A percentile compares a stretch with the other conserved stretches of the same genome.
phyloP scores from a whole-genome alignment of 106 monocot species.

The Dioscorea alata region DNA sequence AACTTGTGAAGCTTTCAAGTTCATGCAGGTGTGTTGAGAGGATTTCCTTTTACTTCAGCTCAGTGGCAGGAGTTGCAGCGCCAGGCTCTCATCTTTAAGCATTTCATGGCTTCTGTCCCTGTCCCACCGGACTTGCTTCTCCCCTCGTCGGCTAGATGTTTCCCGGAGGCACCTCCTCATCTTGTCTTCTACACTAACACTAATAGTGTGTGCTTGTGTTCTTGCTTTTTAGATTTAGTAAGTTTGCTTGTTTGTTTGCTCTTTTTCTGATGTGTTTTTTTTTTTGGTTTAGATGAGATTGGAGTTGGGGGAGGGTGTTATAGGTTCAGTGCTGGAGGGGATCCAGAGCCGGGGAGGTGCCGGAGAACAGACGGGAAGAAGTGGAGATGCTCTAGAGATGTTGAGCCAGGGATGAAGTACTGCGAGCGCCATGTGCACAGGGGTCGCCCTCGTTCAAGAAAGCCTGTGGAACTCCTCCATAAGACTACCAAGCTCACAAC shows the following conservation, averaged over 20 bases:
- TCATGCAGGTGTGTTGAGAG: background rate
- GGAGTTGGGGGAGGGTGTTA: slow-evolving; percentile 6
- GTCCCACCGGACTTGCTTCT: slow-evolving; percentile 29
- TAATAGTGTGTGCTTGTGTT: background rate
- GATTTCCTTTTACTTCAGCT: slow-evolving; percentile 12
- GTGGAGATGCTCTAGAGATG: slow-evolving; percentile 67
- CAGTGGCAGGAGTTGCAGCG: slow-evolving; percentile 46
- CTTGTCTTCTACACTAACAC: background rate
- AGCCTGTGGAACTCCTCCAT: slow-evolving; percentile 57
- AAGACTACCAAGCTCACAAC: background rate
- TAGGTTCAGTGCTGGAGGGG: slow-evolving; percentile 4
- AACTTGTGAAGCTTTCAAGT: too few relatives aligned
- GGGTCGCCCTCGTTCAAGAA: slow-evolving; percentile 78
- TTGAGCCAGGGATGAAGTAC: slow-evolving; percentile 56
- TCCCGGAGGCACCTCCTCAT: background rate
- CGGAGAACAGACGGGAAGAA: slow-evolving; percentile 77
- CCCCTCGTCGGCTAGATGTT: background rate
- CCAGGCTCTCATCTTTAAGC: slow-evolving; percentile 38
- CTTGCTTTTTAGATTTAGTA: background rate
- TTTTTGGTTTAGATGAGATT: background rate
- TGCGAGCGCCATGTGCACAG: slow-evolving; percentile 64
- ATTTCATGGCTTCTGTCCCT: slow-evolving; percentile 23
- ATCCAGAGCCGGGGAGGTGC: slow-evolving; percentile 62
- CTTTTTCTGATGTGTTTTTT: background rate
- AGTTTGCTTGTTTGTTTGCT: background rate